Evolutionary conservation across 163 green algal species (phyloP).

Genomic region (Chlorella variabilis): DNA sequence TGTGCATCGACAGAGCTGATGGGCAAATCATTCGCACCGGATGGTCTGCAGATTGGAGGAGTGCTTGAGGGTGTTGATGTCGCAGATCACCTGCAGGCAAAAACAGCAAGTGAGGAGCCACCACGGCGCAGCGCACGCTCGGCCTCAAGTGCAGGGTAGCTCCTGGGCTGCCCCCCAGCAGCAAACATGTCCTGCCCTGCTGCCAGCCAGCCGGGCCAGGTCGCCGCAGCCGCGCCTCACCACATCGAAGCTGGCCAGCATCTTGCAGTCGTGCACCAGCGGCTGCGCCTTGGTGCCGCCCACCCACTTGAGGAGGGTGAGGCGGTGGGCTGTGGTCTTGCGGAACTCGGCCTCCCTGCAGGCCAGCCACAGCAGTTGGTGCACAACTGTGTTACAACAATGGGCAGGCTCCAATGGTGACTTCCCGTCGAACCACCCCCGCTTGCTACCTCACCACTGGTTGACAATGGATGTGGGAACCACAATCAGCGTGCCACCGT

Average conservation of each 20-base stretch:
- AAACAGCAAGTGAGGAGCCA: no score
- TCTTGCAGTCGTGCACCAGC: not conserved
- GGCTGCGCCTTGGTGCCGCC: not conserved
- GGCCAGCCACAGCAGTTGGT: not conserved
- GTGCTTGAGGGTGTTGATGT: not conserved
- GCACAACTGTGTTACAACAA: not conserved
- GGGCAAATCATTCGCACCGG: not conserved
- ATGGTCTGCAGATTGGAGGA: constrained; percentile 5
- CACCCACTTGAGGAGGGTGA: not conserved
- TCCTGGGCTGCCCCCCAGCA: not conserved
- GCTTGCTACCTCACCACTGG: constrained; percentile 46
- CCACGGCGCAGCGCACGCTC: no score
- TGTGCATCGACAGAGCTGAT: not conserved
- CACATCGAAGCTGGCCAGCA: constrained; percentile 17
- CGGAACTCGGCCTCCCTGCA: constrained; percentile 29
- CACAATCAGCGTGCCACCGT: constrained; percentile 37
- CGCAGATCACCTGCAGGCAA: not conserved
- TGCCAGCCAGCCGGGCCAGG: no score
- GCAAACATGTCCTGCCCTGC: not conserved
- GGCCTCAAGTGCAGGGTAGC: no score
- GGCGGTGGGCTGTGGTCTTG: constrained; percentile 19
- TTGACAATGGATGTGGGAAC: constrained; percentile 23
- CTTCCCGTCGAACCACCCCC: no score
- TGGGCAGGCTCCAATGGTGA: no score
- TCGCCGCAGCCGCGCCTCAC: no score